A percentile compares a stretch with the other conserved stretches of the same genome.
phyloP scores from a whole-genome alignment of 139 green algal genomes.

The Micromonas pusilla region DNA sequence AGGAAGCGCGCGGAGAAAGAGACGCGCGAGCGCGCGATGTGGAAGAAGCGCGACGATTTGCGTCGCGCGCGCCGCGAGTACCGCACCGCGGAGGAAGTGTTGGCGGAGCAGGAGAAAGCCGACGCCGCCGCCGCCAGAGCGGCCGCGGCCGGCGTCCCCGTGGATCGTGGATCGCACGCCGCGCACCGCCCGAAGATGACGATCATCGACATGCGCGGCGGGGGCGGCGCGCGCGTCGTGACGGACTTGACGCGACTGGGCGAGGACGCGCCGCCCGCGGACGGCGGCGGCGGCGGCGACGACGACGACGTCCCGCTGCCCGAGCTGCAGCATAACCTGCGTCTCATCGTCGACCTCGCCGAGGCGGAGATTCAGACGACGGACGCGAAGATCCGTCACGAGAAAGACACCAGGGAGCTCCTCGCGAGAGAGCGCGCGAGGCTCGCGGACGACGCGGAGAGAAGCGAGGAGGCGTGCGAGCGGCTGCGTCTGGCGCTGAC shows the following conservation, averaged over 20 bases:
- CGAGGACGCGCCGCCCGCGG: slow-evolving; percentile 33
- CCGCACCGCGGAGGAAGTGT: slow-evolving; percentile 72
- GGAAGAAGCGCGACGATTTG: slow-evolving; percentile 41
- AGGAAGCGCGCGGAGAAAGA: neutral
- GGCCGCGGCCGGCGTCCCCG: no score
- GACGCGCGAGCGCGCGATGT: slow-evolving; percentile 31
- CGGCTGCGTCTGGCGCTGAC: slow-evolving; percentile 60
- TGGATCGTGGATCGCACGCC: no score
- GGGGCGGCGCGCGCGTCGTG: slow-evolving; percentile 68
- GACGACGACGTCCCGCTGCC: slow-evolving; percentile 71
- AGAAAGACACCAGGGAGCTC: slow-evolving; percentile 55
- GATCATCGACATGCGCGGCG: slow-evolving; percentile 94
- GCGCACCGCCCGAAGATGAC: slow-evolving; percentile 40
- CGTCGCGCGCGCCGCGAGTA: slow-evolving; percentile 37
- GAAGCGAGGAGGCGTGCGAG: neutral
- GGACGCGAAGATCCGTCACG: slow-evolving; percentile 65
- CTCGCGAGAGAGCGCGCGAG: neutral
- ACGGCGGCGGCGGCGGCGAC: neutral
- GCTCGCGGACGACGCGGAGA: slow-evolving; percentile 31
- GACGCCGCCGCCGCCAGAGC: no score
- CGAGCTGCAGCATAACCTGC: slow-evolving; percentile 97
- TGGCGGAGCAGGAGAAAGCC: slow-evolving; percentile 42
- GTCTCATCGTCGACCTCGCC: slow-evolving; percentile 57
- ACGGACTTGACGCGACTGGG: slow-evolving; percentile 85
- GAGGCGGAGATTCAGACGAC: slow-evolving; percentile 77